Conservation (phyloP, 495 filamentous ascomycete species). For the Cercophora newfieldiana region DNA sequence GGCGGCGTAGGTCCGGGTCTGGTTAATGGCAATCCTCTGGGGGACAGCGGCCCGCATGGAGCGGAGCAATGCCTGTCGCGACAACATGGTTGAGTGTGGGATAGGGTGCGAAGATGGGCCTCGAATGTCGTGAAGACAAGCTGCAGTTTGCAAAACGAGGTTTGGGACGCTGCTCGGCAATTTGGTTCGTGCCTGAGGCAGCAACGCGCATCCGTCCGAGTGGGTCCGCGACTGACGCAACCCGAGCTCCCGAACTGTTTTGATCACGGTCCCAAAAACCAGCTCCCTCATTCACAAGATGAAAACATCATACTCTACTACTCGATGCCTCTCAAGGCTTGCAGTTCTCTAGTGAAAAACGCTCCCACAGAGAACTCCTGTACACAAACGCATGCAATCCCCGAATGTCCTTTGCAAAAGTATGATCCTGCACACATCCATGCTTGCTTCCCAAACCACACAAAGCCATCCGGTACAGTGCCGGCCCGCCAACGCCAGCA, state of each 20-base stretch:
- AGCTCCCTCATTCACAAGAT: neutral
- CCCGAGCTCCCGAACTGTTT: neutral
- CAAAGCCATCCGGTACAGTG: constrained; percentile 1
- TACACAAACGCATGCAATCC: constrained; percentile 16
- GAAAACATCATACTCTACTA: neutral
- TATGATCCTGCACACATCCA: constrained; percentile 19
- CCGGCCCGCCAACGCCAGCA: constrained; percentile 14
- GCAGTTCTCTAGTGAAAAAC: neutral
- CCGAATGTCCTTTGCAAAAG: constrained; percentile 9
- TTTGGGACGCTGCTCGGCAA: constrained; percentile 36
- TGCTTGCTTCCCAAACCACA: constrained; percentile 16
- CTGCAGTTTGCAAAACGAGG: constrained; percentile 38
- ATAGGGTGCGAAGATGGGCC: constrained; percentile 34
- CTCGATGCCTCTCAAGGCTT: neutral
- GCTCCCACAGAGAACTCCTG: constrained; percentile 2
- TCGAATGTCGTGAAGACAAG: constrained; percentile 38
- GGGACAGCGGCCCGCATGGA: constrained; percentile 58
- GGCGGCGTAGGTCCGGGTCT: constrained; percentile 71
- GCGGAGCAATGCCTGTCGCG: constrained; percentile 60
- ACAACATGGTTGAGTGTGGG: constrained; percentile 57
- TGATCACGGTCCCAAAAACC: neutral
- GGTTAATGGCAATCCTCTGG: constrained; percentile 41
- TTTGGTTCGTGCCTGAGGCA: constrained; percentile 36
- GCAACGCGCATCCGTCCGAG: constrained; percentile 3
- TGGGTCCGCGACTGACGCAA: neutral